Conservation (phyloP, 208 protist species). For the Herpetomonas muscarum region DNA sequence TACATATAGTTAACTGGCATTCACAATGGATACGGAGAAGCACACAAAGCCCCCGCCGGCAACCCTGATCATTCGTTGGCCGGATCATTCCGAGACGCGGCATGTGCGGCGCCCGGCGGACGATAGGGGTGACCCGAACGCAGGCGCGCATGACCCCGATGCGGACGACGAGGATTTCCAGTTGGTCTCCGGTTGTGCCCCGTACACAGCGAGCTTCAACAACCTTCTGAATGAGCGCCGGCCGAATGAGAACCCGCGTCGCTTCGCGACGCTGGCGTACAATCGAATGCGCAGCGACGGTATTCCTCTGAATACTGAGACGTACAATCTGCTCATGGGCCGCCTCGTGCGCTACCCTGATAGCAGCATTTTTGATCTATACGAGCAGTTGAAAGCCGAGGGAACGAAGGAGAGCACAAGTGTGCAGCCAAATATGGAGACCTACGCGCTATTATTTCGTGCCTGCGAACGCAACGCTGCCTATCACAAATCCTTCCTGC, state of each 20-base stretch:
- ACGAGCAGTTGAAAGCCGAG: constrained; percentile 83
- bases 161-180: constrained; percentile 67
- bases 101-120: constrained; percentile 41
- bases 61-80: constrained; percentile 59
- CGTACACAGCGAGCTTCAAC: constrained; percentile 90
- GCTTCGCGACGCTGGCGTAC: constrained; percentile 64
- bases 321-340: constrained; percentile 90
- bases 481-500: constrained; percentile 76
- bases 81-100: constrained; percentile 54
- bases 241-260: constrained; percentile 49
- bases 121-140: neutral
- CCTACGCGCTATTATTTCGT: constrained; percentile 79
- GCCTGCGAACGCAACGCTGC: constrained; percentile 81
- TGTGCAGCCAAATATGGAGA: constrained; percentile 72
- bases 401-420: constrained; percentile 26
- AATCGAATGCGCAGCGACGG: constrained; percentile 79
- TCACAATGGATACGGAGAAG: constrained; percentile 10
- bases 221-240: constrained; percentile 46
- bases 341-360: constrained; percentile 73
- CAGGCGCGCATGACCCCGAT: constrained; percentile 6
- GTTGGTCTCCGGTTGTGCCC: constrained; percentile 61
- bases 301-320: constrained; percentile 84
- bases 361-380: constrained; percentile 73
- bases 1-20: too few relatives aligned
- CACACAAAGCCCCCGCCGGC: constrained; percentile 36